A percentile compares a stretch with the other conserved stretches of the same genome.
Conservation (phyloP, 345 rosid species). For the Microthlaspi erraticum region DNA sequence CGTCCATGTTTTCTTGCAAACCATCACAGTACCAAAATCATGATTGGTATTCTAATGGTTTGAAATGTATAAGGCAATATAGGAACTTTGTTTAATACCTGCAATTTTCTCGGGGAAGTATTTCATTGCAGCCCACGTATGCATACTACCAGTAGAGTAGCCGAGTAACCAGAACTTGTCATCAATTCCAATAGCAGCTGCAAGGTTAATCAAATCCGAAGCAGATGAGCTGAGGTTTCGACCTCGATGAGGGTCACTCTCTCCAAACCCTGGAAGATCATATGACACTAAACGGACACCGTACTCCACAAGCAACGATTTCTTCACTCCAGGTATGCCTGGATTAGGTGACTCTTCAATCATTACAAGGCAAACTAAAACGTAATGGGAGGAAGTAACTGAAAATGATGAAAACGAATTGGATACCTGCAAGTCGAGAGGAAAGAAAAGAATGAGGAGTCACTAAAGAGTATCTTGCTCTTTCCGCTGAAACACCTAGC, state of each 20-base stretch:
- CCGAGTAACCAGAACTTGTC: conserved; percentile 87
- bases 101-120: conserved; percentile 76
- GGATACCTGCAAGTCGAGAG: conserved; percentile 82
- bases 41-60: not conserved
- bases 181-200: conserved; percentile 61
- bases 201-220: conserved; percentile 67
- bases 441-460: conserved; percentile 83
- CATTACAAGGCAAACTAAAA: conserved; percentile 19
- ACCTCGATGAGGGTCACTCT: conserved; percentile 83
- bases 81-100: conserved; percentile 52
- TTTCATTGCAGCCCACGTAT: conserved; percentile 91
- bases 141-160: conserved; percentile 84
- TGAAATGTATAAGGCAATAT: not conserved
- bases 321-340: conserved; percentile 85
- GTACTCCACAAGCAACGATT: conserved; percentile 74
- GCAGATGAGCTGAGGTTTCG: conserved; percentile 89
- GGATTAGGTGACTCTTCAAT: conserved; percentile 11
- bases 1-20: not conserved
- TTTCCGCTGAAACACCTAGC: conserved; percentile 70
- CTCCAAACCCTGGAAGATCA: conserved; percentile 98
- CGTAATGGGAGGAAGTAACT: conserved; percentile 9
- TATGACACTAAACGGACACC: conserved; percentile 83
- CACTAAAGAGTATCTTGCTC: conserved; percentile 73
- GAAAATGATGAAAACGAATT: conserved; percentile 6
- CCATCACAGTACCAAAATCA: not conserved